Evolutionary conservation across 2,329 filamentous ascomycete species (phyloP).

Genomic region (Colletotrichum caudatum): DNA sequence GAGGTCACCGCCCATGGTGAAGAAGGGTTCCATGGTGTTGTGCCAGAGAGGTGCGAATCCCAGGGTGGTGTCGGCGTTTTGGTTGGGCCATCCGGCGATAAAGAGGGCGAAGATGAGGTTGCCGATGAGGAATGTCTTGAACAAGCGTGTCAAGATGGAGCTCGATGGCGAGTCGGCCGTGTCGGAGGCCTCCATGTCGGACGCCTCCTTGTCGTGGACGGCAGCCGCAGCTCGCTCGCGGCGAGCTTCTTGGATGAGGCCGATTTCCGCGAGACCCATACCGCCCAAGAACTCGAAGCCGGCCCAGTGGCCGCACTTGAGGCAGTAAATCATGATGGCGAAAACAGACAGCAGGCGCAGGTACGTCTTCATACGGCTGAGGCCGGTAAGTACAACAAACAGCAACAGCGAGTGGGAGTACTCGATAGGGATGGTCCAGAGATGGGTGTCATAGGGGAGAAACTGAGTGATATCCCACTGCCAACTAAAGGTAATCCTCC

Average conservation of each 20-base stretch:
- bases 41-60: conserved; percentile 50
- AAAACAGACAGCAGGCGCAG: conserved; percentile 50
- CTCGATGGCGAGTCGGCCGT: conserved; percentile 9
- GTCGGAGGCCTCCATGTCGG: conserved; percentile 29
- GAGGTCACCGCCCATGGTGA: conserved; percentile 48
- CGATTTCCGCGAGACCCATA: conserved; percentile 59
- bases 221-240: conserved; percentile 17
- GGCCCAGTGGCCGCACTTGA: conserved; percentile 56
- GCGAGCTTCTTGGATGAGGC: conserved; percentile 50
- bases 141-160: conserved; percentile 40
- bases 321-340: conserved; percentile 53
- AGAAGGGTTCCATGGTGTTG: conserved; percentile 52
- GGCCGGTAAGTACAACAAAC: conserved; percentile 54
- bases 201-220: conserved; percentile 41
- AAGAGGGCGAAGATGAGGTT: conserved; percentile 50
- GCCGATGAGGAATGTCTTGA: conserved; percentile 44
- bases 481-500: conserved; percentile 47
- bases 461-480: conserved; percentile 47
- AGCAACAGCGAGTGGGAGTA: conserved; percentile 60
- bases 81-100: conserved; percentile 57
- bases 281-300: conserved; percentile 61
- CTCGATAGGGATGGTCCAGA: conserved; percentile 64
- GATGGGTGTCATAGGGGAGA: conserved; percentile 55
- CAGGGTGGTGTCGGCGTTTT: conserved; percentile 49
- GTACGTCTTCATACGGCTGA: conserved; percentile 50